Evolutionary conservation across 139 green algal genomes (phyloP), one percentile per base, ranked within the genome.

Genomic region (Chlamydomonas applanata): DNA sequence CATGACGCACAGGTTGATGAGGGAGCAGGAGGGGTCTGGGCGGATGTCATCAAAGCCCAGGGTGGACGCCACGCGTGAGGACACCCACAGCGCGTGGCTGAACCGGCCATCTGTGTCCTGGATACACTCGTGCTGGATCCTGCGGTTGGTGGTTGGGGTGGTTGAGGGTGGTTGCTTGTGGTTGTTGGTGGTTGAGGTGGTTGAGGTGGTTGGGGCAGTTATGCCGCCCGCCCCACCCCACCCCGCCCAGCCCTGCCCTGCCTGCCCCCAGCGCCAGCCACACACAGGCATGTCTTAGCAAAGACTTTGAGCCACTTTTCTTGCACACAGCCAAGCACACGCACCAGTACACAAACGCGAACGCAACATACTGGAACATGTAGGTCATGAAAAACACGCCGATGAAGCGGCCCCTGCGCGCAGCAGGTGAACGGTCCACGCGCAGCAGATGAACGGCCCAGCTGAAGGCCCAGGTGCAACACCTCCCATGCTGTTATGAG

Each of bases 1-100:
- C 82, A 90, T 90, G 69, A 90, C 78, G 0, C 78, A 73, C 16
- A 90, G 67, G 78, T 90, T 90, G 33, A 69, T 61, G 29, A 81
- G 64, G 22, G 46, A 32, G 64, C 85, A 90, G 7, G 79, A 64
- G 14, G 74, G 69, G 56, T 86, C 78, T 5, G 85, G 85, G 33
- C 76, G 69, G 27, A 87, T 84, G 29, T 72, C 27, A 49, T 82
- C 75, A 75, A 83, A 90, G 4, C 85, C 85, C 34, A 90, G 46
- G 1, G 85, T 90, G 56, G 80, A 86, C 11, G 85, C 85, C 14
- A 79, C 84, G 22, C 85, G 73, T 30, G 64, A 81, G 71, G 66
- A 81, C 62, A 90, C 70, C 85, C 82, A 88, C 29, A 90, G 82
- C 13, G 82, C 82, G 57, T 87, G 72, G 0, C 77, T 36, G 46